Conservation (phyloP, 2,329 filamentous ascomycete genomes). For the Stachybotrys chlorohalonatus region DNA sequence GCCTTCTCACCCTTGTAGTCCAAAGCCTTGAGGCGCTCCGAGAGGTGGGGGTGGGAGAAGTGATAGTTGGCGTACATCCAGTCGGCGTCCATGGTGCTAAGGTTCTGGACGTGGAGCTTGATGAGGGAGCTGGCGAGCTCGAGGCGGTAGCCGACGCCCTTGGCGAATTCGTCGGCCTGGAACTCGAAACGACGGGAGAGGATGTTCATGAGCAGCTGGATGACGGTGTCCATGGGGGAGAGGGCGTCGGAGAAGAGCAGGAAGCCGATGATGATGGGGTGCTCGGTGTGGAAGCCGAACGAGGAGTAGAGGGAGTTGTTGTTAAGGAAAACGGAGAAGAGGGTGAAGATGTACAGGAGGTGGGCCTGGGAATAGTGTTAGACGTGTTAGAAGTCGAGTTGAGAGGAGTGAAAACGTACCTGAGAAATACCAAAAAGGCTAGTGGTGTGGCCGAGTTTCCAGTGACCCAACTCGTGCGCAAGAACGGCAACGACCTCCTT, state of each 20-base stretch:
- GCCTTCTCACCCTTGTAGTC: slow-evolving; percentile 65
- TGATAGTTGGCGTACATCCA: slow-evolving; percentile 98
- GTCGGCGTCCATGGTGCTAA: slow-evolving; percentile 97
- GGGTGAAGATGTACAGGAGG: slow-evolving; percentile 90
- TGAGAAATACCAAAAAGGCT: slow-evolving; percentile 80
- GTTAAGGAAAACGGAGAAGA: slow-evolving; percentile 97
- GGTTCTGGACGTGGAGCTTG: slow-evolving; percentile 96
- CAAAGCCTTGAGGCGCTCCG: slow-evolving; percentile 84
- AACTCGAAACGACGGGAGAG: slow-evolving; percentile 93
- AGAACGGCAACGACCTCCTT: slow-evolving; percentile 92
- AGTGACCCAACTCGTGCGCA: slow-evolving; percentile 93
- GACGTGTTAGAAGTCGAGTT: slow-evolving; percentile 2
- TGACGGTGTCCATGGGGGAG: slow-evolving; percentile 83
- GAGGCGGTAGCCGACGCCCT: slow-evolving; percentile 70
- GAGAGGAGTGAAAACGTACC: slow-evolving; percentile 33
- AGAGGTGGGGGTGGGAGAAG: slow-evolving; percentile 93
- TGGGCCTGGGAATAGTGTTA: slow-evolving; percentile 52
- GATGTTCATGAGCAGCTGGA: slow-evolving; percentile 94
- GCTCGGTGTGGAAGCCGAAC: slow-evolving; percentile 77
- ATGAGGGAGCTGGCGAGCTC: slow-evolving; percentile 84
- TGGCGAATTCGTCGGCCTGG: slow-evolving; percentile 86
- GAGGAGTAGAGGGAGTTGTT: slow-evolving; percentile 84
- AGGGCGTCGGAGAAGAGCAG: slow-evolving; percentile 96
- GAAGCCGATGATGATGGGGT: slow-evolving; percentile 94
- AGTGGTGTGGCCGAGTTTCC: slow-evolving; percentile 92